Conservation (phyloP, 306 rosid species). For the Cucurbita pepo region DNA sequence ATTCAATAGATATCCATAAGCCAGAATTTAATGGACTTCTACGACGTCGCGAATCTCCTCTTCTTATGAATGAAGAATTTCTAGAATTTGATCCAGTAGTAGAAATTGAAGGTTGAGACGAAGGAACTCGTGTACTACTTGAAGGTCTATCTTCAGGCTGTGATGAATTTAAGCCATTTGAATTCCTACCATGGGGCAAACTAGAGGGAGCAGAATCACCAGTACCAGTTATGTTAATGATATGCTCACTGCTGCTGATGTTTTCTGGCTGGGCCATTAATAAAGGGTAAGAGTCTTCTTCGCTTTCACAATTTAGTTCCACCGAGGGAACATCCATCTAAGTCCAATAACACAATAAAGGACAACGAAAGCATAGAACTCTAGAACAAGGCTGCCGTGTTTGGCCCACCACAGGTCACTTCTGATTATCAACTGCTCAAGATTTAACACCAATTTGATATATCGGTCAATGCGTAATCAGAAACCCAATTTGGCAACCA, state of each 20-base stretch:
- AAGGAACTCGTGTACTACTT: constrained; percentile 16
- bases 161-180: constrained; percentile 20
- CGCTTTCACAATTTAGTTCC: constrained; percentile 34
- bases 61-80: constrained; percentile 41
- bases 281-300: constrained; percentile 17
- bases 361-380: constrained; percentile 23
- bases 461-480: background rate
- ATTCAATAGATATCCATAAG: constrained; percentile 82
- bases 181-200: constrained; percentile 36
- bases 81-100: constrained; percentile 47
- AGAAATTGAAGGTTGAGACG: constrained; percentile 27
- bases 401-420: constrained; percentile 7
- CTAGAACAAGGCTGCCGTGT: constrained; percentile 3
- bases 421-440: background rate
- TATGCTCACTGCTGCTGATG: constrained; percentile 23
- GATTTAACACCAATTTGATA: background rate
- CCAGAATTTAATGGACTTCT: constrained; percentile 90
- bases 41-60: constrained; percentile 61
- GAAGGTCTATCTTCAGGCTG: constrained; percentile 40
- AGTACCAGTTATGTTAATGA: constrained; percentile 44
- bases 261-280: constrained; percentile 54
- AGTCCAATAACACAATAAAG: constrained; percentile 23
- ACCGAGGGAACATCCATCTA: constrained; percentile 47
- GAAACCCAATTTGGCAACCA: background rate
- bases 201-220: constrained; percentile 36